A percentile compares a stretch with the other conserved stretches of the same genome.
phyloP scores from a whole-genome alignment of 768 basidiomycete genomes.

The Rhizopogon vesiculosus region DNA sequence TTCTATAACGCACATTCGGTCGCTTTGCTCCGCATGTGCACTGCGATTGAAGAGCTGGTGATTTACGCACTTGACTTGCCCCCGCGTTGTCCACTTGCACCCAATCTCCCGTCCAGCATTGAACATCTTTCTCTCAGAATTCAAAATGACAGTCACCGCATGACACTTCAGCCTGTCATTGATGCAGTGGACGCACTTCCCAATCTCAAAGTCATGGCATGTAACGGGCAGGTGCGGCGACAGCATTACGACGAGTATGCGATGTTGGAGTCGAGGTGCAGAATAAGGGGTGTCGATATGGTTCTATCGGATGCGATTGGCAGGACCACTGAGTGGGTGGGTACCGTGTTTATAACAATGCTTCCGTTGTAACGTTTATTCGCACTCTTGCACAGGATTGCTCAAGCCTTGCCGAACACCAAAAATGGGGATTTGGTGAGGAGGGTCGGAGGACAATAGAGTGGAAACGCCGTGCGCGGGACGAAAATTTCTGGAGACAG shows the following conservation, averaged over 20 bases:
- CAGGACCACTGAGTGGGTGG: too few species aligned
- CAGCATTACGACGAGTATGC: constrained; percentile 16
- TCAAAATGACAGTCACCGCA: constrained; percentile 4
- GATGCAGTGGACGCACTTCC: constrained; percentile 28
- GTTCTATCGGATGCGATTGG: constrained; percentile 20
- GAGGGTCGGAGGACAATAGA: too few species aligned
- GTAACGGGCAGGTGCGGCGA: constrained; percentile 20
- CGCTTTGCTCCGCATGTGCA: constrained; percentile 31
- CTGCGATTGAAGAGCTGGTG: constrained; percentile 36
- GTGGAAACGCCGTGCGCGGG: too few species aligned
- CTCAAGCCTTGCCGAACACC: too few species aligned
- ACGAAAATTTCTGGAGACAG: too few species aligned
- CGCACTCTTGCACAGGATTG: too few species aligned
- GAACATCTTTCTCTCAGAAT: constrained; percentile 35
- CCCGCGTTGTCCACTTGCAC: constrained; percentile 24
- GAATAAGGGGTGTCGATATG: constrained; percentile 23
- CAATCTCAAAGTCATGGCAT: constrained; percentile 31
- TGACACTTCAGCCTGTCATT: constrained; percentile 25
- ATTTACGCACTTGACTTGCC: constrained; percentile 29
- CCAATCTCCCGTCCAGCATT: constrained; percentile 30
- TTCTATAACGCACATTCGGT: constrained; percentile 28
- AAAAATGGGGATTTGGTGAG: too few species aligned
- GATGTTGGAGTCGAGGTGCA: constrained; percentile 23
- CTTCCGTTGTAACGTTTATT: too few species aligned
- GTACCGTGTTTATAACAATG: too few species aligned